These are phyloP conservation scores for Suhomyces bribrorum DNA, from an alignment of 1,139 yeast species.

Conservation along the genomic window DNA sequence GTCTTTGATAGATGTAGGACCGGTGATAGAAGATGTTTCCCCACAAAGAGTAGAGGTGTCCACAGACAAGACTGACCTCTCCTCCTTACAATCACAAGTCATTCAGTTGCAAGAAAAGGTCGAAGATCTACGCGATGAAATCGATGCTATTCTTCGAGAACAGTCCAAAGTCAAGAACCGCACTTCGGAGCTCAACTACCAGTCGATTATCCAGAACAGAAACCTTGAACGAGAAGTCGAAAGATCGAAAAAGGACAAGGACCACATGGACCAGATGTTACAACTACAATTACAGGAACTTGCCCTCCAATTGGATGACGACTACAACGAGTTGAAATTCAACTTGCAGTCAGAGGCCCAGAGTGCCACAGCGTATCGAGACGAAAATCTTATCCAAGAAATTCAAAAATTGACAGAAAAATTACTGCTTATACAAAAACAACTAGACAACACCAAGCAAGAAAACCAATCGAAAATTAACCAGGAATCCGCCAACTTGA, in stretches of 20 bases:
- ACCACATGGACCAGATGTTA: constrained; percentile 16
- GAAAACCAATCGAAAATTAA: constrained; percentile 17
- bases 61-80: neutral
- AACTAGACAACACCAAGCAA: constrained; percentile 16
- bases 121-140: constrained; percentile 16
- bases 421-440: constrained; percentile 12
- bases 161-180: constrained; percentile 13
- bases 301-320: constrained; percentile 22
- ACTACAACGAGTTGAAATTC: constrained; percentile 34
- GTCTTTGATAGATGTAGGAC: neutral
- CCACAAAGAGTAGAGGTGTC: neutral
- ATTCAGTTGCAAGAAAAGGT: constrained; percentile 6
- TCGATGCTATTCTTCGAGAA: constrained; percentile 14
- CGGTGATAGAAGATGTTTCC: neutral
- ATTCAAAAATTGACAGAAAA: constrained; percentile 20
- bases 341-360: constrained; percentile 34
- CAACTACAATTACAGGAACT: constrained; percentile 16
- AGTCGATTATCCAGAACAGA: constrained; percentile 10
- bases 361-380: constrained; percentile 28
- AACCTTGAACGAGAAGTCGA: constrained; percentile 14
- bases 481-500: constrained; percentile 21
- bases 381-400: constrained; percentile 22
- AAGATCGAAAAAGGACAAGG: constrained; percentile 11
- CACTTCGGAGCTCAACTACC: constrained; percentile 12
- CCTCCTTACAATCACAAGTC: constrained; percentile 7